Conservation (phyloP, 2,329 filamentous ascomycete genomes). For the Dothiorella sarmentorum region DNA sequence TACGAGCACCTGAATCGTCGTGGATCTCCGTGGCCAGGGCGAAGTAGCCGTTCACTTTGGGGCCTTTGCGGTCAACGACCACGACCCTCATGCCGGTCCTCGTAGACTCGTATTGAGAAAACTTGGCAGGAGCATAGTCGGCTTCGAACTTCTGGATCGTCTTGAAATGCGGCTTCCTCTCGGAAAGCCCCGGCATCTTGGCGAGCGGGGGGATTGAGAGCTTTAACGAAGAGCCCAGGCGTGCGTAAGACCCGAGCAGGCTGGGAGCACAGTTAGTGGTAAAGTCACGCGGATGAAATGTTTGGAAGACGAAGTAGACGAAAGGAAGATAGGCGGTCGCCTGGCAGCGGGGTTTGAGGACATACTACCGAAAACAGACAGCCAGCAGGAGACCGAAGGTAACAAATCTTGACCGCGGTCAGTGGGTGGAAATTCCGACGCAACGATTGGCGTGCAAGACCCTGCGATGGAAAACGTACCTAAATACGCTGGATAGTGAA, state of each 20-base stretch:
- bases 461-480: not conserved
- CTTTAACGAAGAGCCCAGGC: not conserved
- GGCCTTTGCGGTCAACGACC: conserved; percentile 85
- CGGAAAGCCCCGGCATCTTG: conserved; percentile 25
- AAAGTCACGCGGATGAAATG: no score
- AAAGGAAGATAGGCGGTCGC: not conserved
- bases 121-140: conserved; percentile 81
- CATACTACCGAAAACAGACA: not conserved
- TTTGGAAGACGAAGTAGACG: no score
- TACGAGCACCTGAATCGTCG: conserved; percentile 85
- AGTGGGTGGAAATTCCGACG: not conserved
- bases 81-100: conserved; percentile 92
- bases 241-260: not conserved
- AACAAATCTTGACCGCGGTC: not conserved
- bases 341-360: not conserved
- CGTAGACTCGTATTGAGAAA: conserved; percentile 95
- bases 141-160: conserved; percentile 81
- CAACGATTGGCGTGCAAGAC: not conserved
- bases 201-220: not conserved
- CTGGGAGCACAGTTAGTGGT: not conserved
- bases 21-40: conserved; percentile 94
- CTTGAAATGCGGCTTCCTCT: conserved; percentile 62
- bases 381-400: not conserved
- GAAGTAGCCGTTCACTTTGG: conserved; percentile 95
- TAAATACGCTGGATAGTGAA: not conserved